Base-by-base conservation (phyloP, 2,329 filamentous ascomycete species). In the Chaetomiaceae sp. region DNA sequence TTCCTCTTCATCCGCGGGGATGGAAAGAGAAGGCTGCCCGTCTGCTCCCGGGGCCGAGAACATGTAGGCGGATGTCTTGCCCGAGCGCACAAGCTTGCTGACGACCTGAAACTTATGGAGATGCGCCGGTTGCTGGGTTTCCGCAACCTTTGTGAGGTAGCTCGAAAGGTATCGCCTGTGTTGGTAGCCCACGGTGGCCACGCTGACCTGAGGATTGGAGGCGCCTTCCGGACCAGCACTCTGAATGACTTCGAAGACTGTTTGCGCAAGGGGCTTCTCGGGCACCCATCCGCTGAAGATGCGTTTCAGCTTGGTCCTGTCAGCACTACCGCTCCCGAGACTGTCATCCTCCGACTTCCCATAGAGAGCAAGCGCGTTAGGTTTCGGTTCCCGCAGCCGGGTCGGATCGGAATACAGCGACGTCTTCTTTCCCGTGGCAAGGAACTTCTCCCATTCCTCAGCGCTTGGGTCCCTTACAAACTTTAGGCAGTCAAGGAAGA, bases 401-500 rank as follows among this genome's bases (percentile, higher is more conserved):
- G 45, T 55, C 9, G 53, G 47, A 34, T 58, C 54, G 6, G 56
- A 56, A 32, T 58, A 58, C 36, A 55, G 51, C 1, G 59, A 62
- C 2, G 60, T 59, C 45, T 60, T 67, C 38, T 67, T 71, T 2
- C 70, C 76, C 0, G 74, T 77, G 2, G 73, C 69, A 18, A 78
- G 65, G 48, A 76, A 79, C 15, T 71, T 63, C 6, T 69, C 65
- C 78, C 78, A 81, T 52, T 82, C 78, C 18, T 74, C 72, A 2
- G 71, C 56, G 11, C 71, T 76, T 26, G 79, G 70, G 6, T 81
- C 76, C 36, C 78, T 68, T 38, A 74, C 63, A 47, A 74, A 81
- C 52, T 77, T 78, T 50, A 83, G 68, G 54, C 79, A 83, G 54
- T 82, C 78, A 53, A 79, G 80, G 64, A 76, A 81, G 6, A 81